phyloP scores from a whole-genome alignment of 805 yeast genomes.

The Suhomyces faveliae region DNA sequence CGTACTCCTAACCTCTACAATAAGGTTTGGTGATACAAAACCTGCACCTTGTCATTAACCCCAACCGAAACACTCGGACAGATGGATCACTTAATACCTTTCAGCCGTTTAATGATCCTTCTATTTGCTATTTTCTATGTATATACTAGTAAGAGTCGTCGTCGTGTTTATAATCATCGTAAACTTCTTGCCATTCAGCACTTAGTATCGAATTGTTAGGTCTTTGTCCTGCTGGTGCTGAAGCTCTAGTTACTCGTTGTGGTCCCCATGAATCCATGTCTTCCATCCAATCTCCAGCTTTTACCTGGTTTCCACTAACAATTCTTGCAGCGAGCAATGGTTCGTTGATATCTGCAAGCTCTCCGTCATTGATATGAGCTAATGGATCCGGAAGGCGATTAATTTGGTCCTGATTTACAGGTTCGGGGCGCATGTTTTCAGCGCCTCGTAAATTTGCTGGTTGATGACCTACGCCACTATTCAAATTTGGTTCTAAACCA shows the following conservation, averaged over 20 bases:
- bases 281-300: slow-evolving; percentile 35
- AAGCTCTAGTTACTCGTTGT: neutral
- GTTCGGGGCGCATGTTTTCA: neutral
- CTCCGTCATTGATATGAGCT: slow-evolving; percentile 43
- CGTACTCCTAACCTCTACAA: neutral
- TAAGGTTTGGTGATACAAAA: neutral
- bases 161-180: slow-evolving; percentile 42
- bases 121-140: neutral
- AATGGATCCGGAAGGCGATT: slow-evolving; percentile 43
- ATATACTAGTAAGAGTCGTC: slow-evolving; percentile 28
- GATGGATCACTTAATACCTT: neutral
- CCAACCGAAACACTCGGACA: neutral
- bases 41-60: neutral
- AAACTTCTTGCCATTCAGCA: slow-evolving; percentile 37
- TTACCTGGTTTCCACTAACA: slow-evolving; percentile 42
- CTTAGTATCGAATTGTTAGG: slow-evolving; percentile 20
- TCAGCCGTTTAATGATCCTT: neutral
- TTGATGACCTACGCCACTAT: too few relatives aligned
- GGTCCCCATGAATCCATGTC: slow-evolving; percentile 24
- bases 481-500: neutral
- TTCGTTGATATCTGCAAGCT: slow-evolving; percentile 27
- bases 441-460: neutral
- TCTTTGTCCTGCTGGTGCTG: slow-evolving; percentile 6
- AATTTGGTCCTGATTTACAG: neutral
- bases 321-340: slow-evolving; percentile 41